phyloP scores from a whole-genome alignment of 345 rosid species.

The Excoecaria agallocha region DNA sequence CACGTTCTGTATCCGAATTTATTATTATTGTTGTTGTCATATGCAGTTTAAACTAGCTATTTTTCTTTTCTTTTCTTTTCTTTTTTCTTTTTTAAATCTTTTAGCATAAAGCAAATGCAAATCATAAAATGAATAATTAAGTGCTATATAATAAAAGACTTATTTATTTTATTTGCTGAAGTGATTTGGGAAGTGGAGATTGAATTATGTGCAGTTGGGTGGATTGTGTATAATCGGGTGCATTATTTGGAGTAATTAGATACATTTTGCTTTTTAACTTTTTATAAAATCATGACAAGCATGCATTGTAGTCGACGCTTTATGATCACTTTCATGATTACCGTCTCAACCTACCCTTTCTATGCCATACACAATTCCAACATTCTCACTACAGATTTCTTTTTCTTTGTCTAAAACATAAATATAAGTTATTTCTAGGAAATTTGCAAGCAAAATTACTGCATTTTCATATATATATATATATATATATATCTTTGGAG shows the following conservation, averaged over 20 bases:
- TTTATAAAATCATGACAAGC: not conserved
- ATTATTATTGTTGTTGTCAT: not conserved
- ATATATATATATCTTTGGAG: not conserved
- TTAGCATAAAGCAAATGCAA: too few relatives aligned
- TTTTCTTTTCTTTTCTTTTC: not conserved
- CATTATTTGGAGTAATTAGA: slow-evolving; percentile 3
- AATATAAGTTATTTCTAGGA: too few relatives aligned
- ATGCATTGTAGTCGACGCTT: not conserved
- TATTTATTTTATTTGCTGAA: too few relatives aligned
- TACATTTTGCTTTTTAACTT: not conserved
- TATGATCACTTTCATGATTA: not conserved
- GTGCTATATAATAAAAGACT: too few relatives aligned
- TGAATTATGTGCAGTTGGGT: not conserved
- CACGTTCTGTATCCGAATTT: not conserved
- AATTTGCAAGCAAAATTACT: too few relatives aligned
- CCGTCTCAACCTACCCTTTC: not conserved
- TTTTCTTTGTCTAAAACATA: too few relatives aligned
- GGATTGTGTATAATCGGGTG: not conserved
- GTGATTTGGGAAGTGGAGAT: not conserved
- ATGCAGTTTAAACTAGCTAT: not conserved
- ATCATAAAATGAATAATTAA: too few relatives aligned
- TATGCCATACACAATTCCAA: not conserved
- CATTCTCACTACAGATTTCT: too few relatives aligned
- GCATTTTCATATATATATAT: not conserved
- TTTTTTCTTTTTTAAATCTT: not conserved